These are phyloP conservation scores for Teunomyces kruisii DNA, from an alignment of 805 yeast species.

Conservation along the genomic window DNA sequence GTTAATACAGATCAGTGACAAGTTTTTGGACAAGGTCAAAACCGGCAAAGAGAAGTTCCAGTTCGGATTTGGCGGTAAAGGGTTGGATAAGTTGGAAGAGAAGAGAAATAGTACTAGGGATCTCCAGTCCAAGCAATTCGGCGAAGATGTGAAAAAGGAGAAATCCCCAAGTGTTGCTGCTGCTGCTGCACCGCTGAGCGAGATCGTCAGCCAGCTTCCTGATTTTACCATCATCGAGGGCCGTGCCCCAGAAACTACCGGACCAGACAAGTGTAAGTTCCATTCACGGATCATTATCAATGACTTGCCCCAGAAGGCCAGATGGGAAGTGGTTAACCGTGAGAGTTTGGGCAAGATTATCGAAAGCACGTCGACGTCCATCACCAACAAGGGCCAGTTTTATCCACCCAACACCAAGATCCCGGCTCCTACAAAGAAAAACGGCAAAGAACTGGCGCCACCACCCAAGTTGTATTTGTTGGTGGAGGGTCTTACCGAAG, in stretches of 20 bases:
- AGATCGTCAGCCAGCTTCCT: constrained; percentile 22
- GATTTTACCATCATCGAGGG: constrained; percentile 53
- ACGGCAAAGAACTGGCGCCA: constrained; percentile 42
- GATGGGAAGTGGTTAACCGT: constrained; percentile 76
- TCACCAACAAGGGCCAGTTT: constrained; percentile 79
- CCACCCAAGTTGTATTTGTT: constrained; percentile 76
- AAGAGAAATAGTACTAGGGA: constrained; percentile 51
- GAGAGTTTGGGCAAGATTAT: constrained; percentile 62
- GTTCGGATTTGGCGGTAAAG: constrained; percentile 92
- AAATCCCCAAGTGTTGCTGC: background rate
- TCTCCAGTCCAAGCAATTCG: constrained; percentile 50
- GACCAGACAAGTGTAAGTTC: constrained; percentile 55
- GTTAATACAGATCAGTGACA: constrained; percentile 48
- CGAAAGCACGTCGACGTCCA: constrained; percentile 71
- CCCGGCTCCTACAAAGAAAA: constrained; percentile 56
- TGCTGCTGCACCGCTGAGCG: background rate
- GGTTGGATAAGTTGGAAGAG: constrained; percentile 74
- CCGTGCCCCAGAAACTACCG: constrained; percentile 51
- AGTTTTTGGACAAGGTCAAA: constrained; percentile 60
- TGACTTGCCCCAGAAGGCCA: constrained; percentile 76
- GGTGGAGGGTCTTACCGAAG: constrained; percentile 71
- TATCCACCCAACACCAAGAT: constrained; percentile 41
- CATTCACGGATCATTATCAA: constrained; percentile 75
- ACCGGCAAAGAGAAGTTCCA: constrained; percentile 62
- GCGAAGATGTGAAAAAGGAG: constrained; percentile 23